phyloP scores from a whole-genome alignment of 2,329 filamentous ascomycete species.

The Exophiala sideris region DNA sequence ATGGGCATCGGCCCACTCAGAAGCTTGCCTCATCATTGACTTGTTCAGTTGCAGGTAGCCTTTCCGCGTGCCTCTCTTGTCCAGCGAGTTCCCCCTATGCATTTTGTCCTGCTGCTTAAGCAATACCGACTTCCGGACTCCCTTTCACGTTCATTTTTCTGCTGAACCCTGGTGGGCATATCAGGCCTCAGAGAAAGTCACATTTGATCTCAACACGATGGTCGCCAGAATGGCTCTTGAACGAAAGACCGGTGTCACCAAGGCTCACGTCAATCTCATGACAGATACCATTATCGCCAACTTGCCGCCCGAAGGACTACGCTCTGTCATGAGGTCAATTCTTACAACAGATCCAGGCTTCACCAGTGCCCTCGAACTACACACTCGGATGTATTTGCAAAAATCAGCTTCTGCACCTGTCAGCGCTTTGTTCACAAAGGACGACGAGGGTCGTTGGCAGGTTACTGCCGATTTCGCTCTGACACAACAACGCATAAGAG shows the following conservation, averaged over 20 bases:
- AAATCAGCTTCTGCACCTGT: constrained; percentile 20
- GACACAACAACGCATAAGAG: constrained; percentile 30
- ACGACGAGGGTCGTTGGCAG: neutral
- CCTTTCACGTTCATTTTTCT: too few species aligned
- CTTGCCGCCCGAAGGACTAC: constrained; percentile 39
- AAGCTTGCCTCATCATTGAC: too few species aligned
- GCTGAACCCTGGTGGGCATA: too few species aligned
- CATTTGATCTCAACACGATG: too few species aligned
- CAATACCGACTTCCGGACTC: too few species aligned
- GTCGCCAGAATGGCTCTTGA: constrained; percentile 20
- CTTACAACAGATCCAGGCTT: constrained; percentile 21
- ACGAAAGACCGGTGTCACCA: neutral
- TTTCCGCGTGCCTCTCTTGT: too few species aligned
- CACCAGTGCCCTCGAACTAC: constrained; percentile 35
- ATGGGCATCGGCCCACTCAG: too few species aligned
- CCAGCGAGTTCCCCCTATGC: too few species aligned
- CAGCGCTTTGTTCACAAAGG: neutral
- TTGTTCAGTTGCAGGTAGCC: too few species aligned
- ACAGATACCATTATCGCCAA: constrained; percentile 47
- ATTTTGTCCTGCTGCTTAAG: too few species aligned
- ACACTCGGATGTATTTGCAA: constrained; percentile 32
- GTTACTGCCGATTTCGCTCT: neutral
- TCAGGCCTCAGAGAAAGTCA: too few species aligned
- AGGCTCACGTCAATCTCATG: constrained; percentile 49
- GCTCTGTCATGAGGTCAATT: constrained; percentile 36